phyloP scores from a whole-genome alignment of 2,329 filamentous ascomycete genomes.

The Mycogone perniciosa region DNA sequence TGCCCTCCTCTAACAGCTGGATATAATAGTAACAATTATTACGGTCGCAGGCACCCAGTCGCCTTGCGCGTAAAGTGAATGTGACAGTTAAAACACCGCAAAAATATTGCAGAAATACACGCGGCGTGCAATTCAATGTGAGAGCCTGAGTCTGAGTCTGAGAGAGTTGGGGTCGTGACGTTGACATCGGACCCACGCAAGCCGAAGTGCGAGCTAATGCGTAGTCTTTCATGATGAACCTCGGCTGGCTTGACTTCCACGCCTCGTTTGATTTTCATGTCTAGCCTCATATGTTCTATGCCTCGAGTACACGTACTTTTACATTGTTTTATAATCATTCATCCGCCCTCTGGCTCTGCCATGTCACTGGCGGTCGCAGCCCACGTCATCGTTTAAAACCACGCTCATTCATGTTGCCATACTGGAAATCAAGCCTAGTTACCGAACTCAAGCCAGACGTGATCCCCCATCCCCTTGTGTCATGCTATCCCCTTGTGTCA shows the following conservation, averaged over 20 bases:
- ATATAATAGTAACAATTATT: no score
- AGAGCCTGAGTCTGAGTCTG: no score
- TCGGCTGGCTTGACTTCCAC: background rate
- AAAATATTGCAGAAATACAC: no score
- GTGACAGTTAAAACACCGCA: no score
- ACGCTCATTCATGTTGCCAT: background rate
- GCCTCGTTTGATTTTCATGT: background rate
- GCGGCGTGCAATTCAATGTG: no score
- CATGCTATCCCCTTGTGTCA: background rate
- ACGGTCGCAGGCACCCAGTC: no score
- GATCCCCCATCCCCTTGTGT: background rate
- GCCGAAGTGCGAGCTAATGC: background rate
- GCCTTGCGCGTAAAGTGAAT: no score
- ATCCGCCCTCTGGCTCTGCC: background rate
- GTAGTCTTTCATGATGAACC: background rate
- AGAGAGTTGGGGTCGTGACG: background rate
- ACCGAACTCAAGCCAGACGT: background rate
- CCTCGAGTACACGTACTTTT: constrained; percentile 1
- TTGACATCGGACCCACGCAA: background rate
- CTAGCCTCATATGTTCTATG: background rate
- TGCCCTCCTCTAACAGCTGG: no score
- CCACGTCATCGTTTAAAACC: background rate
- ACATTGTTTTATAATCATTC: constrained; percentile 2
- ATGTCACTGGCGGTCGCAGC: background rate
- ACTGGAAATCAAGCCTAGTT: constrained; percentile 1